Conservation (phyloP, 1,284 basidiomycete species). For the Chiua sp. region DNA sequence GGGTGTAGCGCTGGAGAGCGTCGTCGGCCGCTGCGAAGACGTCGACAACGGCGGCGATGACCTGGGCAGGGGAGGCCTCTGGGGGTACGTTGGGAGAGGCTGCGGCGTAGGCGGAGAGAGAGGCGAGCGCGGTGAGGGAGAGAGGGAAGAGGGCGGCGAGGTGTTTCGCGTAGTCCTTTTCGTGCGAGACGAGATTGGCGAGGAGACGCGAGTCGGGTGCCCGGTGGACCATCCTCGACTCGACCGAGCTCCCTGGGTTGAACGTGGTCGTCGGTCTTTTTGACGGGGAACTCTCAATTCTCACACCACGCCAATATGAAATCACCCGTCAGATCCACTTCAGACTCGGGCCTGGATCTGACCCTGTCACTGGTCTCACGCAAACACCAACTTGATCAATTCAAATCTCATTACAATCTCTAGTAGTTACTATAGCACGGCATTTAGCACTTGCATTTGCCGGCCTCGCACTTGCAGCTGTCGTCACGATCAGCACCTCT, state of each 20-base stretch:
- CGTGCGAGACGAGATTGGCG: slow-evolving; percentile 65
- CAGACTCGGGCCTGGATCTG: too few species aligned
- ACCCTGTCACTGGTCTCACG: too few species aligned
- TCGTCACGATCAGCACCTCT: neutral
- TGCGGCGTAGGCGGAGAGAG: slow-evolving; percentile 75
- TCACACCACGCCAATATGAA: neutral
- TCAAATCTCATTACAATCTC: too few species aligned
- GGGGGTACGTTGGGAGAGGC: slow-evolving; percentile 50
- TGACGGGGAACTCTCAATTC: too few species aligned
- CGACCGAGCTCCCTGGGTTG: neutral
- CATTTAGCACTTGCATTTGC: slow-evolving; percentile 18
- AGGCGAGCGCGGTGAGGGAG: slow-evolving; percentile 65
- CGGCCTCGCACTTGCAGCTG: slow-evolving; percentile 23
- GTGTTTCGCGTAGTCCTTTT: slow-evolving; percentile 73
- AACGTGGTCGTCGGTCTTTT: too few species aligned
- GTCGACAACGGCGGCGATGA: slow-evolving; percentile 63
- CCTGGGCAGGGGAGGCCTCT: slow-evolving; percentile 51
- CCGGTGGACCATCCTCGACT: slow-evolving; percentile 65
- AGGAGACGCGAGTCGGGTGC: slow-evolving; percentile 73
- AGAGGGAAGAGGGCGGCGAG: slow-evolving; percentile 58
- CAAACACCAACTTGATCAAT: too few species aligned
- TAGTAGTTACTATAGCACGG: too few species aligned
- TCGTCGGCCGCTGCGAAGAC: slow-evolving; percentile 68
- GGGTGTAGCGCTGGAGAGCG: slow-evolving; percentile 63
- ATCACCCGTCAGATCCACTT: too few species aligned